Evolutionary conservation across 2,329 filamentous ascomycete genomes (phyloP).

Genomic region (Setomelanomma holmii): DNA sequence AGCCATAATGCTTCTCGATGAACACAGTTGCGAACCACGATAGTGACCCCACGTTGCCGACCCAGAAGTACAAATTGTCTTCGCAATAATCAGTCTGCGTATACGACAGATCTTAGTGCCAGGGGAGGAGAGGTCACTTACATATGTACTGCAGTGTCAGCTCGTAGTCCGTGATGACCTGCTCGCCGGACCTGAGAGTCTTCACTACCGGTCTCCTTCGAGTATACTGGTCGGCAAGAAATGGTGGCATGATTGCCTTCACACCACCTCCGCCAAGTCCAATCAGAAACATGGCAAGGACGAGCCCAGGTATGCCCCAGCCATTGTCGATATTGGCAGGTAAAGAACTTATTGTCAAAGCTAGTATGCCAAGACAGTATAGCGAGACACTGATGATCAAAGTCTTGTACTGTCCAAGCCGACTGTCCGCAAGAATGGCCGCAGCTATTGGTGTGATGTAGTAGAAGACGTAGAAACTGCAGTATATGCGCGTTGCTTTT

Average conservation of each 20-base stretch:
- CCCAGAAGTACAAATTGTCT: conserved; percentile 49
- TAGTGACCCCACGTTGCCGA: conserved; percentile 71
- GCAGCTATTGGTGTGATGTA: conserved; percentile 49
- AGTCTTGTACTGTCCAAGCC: conserved; percentile 49
- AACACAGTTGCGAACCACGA: conserved; percentile 69
- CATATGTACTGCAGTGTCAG: conserved; percentile 49
- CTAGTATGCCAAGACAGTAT: conserved; percentile 32
- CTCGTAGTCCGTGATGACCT: conserved; percentile 42
- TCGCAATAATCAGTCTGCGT: not conserved
- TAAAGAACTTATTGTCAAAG: conserved; percentile 31
- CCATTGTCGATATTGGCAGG: conserved; percentile 22
- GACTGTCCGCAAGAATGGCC: conserved; percentile 49
- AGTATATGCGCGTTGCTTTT: conserved; percentile 60
- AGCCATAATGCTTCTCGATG: conserved; percentile 71
- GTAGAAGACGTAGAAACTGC: conserved; percentile 63
- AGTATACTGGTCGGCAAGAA: conserved; percentile 47
- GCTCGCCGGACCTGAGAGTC: conserved; percentile 36
- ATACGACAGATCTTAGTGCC: too few relatives aligned
- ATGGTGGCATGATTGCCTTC: conserved; percentile 44
- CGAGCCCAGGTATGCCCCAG: conserved; percentile 35
- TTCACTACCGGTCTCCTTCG: conserved; percentile 26
- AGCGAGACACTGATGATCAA: conserved; percentile 42
- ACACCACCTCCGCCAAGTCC: conserved; percentile 51
- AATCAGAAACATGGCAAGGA: conserved; percentile 45
- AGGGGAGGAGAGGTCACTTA: too few relatives aligned